These are phyloP conservation scores for Lipomyces sp. DNA, from an alignment of 805 yeast species.

Conservation along the genomic window DNA sequence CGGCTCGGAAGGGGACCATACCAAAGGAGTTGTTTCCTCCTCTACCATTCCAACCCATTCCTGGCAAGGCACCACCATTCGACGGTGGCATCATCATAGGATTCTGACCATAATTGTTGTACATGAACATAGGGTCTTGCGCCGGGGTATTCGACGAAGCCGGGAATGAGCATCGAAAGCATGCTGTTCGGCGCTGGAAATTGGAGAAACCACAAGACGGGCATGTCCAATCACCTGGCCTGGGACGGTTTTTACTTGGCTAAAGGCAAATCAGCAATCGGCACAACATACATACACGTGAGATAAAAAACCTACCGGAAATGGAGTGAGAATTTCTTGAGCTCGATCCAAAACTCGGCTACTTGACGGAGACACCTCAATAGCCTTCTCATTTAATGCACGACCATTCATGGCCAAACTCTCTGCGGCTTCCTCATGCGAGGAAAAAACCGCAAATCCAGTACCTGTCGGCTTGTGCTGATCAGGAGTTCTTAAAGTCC, in stretches of 20 bases:
- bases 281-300: too few species aligned
- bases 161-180: constrained; percentile 91
- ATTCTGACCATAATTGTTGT: constrained; percentile 37
- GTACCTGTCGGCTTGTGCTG: constrained; percentile 58
- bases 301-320: constrained; percentile 53
- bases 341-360: constrained; percentile 78
- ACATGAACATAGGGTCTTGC: constrained; percentile 60
- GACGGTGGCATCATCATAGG: constrained; percentile 28
- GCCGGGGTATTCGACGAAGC: constrained; percentile 69
- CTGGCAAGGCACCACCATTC: constrained; percentile 28
- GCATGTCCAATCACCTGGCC: constrained; percentile 99
- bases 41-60: constrained; percentile 36
- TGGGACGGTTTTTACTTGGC: constrained; percentile 78
- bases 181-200: constrained; percentile 90
- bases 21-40: constrained; percentile 43
- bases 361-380: constrained; percentile 89
- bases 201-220: constrained; percentile 95
- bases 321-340: constrained; percentile 77
- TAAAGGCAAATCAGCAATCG: constrained; percentile 4
- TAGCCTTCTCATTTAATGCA: constrained; percentile 67
- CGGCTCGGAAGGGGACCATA: constrained; percentile 92
- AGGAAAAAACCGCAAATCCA: constrained; percentile 84
- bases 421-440: constrained; percentile 86
- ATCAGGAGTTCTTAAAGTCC: constrained; percentile 77
- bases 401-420: constrained; percentile 81